Percentiles rank a stretch among this genome's conserved stretches.
These are phyloP conservation scores for Irineochytrium annulatum DNA, from an alignment of 192 early-diverging fungal species.

Conservation along the genomic window DNA sequence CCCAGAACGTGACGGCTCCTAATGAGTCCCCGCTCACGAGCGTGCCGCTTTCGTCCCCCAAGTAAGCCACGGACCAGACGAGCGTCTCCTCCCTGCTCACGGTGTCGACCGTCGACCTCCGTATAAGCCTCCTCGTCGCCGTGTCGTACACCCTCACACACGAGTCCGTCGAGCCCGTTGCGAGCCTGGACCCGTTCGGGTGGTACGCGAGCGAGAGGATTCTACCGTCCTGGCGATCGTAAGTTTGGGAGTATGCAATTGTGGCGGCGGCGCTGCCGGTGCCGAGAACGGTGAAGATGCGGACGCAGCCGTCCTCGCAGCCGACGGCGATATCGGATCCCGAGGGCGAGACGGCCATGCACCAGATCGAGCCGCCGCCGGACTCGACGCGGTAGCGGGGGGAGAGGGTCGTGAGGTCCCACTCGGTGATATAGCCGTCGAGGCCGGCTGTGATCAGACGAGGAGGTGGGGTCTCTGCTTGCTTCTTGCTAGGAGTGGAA, in stretches of 20 bases:
- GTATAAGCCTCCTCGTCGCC: slow-evolving; percentile 33
- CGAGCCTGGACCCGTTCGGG: slow-evolving; percentile 61
- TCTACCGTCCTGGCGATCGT: slow-evolving; percentile 36
- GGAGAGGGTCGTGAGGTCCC: slow-evolving; percentile 60
- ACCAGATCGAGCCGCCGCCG: slow-evolving; percentile 92
- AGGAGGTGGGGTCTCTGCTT: slow-evolving; percentile 48
- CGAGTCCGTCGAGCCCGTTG: slow-evolving; percentile 81
- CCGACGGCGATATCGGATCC: slow-evolving; percentile 78
- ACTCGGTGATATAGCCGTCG: slow-evolving; percentile 81
- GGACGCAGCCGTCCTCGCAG: slow-evolving; percentile 87
- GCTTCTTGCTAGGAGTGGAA: slow-evolving; percentile 26
- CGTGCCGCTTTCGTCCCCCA: slow-evolving; percentile 50
- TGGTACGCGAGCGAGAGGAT: slow-evolving; percentile 88
- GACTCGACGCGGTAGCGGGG: slow-evolving; percentile 63
- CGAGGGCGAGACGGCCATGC: slow-evolving; percentile 71
- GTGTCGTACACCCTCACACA: slow-evolving; percentile 52
- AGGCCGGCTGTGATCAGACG: slow-evolving; percentile 84
- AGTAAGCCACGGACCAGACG: slow-evolving; percentile 73
- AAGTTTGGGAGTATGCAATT: slow-evolving; percentile 10
- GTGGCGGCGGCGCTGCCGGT: background rate
- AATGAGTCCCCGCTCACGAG: slow-evolving; percentile 88
- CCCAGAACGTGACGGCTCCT: slow-evolving; percentile 89
- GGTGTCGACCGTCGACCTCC: slow-evolving; percentile 75
- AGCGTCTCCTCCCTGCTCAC: slow-evolving; percentile 71
- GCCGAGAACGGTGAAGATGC: slow-evolving; percentile 78